A percentile compares a stretch with the other conserved stretches of the same genome.
Evolutionary conservation across 306 rosid species (phyloP).

Genomic region (Styphnolobium japonicum): DNA sequence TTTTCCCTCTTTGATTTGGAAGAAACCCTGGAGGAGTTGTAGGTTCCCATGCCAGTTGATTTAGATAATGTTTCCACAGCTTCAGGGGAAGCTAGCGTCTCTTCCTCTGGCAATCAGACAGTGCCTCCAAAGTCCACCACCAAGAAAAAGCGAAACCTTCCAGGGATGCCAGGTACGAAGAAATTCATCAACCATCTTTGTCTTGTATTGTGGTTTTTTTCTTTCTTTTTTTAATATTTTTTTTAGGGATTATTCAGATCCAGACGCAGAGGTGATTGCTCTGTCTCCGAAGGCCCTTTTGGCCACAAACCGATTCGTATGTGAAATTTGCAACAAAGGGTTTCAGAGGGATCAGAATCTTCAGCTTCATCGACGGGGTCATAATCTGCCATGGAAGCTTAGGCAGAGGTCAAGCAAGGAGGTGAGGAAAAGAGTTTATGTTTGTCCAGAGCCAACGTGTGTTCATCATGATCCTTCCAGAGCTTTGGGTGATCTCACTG

Average conservation of each 20-base stretch:
- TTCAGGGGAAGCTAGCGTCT: constrained; percentile 75
- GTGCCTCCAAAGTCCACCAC: constrained; percentile 47
- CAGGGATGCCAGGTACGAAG: constrained; percentile 80
- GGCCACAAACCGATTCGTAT: constrained; percentile 75
- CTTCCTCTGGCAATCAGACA: constrained; percentile 63
- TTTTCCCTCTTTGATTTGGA: constrained; percentile 26
- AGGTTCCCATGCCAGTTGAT: constrained; percentile 58
- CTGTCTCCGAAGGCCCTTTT: constrained; percentile 74
- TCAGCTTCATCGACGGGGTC: constrained; percentile 82
- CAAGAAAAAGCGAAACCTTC: constrained; percentile 72
- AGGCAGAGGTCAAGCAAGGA: constrained; percentile 73
- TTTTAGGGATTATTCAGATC: constrained; percentile 44
- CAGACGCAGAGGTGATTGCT: constrained; percentile 83
- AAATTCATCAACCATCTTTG: neutral
- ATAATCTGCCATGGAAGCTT: constrained; percentile 85
- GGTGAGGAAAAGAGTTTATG: constrained; percentile 74
- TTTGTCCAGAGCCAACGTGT: constrained; percentile 73
- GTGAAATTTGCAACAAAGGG: constrained; percentile 83
- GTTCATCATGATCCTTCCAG: constrained; percentile 80
- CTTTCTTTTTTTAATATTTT: neutral
- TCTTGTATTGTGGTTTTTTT: neutral
- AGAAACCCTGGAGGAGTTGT: constrained; percentile 1
- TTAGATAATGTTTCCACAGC: constrained; percentile 65
- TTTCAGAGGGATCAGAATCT: constrained; percentile 90
- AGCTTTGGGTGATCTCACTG: constrained; percentile 82